Conservation (phyloP, 192 early-diverging fungal species). For the Coemansia sp. region DNA sequence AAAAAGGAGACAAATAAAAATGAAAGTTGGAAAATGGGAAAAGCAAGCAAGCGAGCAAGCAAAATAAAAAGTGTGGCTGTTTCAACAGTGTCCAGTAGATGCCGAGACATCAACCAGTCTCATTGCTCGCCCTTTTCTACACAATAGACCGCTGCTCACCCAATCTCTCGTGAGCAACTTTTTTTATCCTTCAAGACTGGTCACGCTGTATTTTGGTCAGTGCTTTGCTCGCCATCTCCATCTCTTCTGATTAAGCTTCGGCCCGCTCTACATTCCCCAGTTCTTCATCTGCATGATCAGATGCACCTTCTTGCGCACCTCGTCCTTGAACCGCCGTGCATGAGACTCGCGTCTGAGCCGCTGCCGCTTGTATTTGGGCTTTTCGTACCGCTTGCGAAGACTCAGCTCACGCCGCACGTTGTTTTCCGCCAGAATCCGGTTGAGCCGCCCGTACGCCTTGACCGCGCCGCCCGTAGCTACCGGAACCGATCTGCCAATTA, state of each 20-base stretch:
- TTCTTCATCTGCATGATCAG: slow-evolving; percentile 65
- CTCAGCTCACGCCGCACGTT: slow-evolving; percentile 59
- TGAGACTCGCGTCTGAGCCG: slow-evolving; percentile 58
- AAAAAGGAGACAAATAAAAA: slow-evolving; percentile 1
- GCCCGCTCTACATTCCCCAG: slow-evolving; percentile 27
- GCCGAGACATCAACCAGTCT: too few species aligned
- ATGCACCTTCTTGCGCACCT: slow-evolving; percentile 63
- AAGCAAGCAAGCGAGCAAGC: background rate
- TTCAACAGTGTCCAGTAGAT: too few species aligned
- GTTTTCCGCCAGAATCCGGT: slow-evolving; percentile 59
- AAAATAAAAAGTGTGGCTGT: background rate
- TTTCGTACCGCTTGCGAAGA: slow-evolving; percentile 63
- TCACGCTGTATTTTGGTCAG: too few species aligned
- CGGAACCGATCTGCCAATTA: slow-evolving; percentile 55
- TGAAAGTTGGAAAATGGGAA: background rate
- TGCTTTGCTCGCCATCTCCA: background rate
- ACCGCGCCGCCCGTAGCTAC: slow-evolving; percentile 40
- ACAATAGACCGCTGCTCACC: too few species aligned
- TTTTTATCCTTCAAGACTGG: too few species aligned
- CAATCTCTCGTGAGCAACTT: too few species aligned
- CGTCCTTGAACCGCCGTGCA: slow-evolving; percentile 59
- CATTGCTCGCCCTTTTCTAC: too few species aligned
- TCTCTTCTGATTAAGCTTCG: background rate
- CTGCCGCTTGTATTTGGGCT: slow-evolving; percentile 65
- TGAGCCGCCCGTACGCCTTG: slow-evolving; percentile 59